These are phyloP conservation scores for Apiospora arundinis DNA, from an alignment of 2,329 filamentous ascomycete genomes.

Conservation along the genomic window DNA sequence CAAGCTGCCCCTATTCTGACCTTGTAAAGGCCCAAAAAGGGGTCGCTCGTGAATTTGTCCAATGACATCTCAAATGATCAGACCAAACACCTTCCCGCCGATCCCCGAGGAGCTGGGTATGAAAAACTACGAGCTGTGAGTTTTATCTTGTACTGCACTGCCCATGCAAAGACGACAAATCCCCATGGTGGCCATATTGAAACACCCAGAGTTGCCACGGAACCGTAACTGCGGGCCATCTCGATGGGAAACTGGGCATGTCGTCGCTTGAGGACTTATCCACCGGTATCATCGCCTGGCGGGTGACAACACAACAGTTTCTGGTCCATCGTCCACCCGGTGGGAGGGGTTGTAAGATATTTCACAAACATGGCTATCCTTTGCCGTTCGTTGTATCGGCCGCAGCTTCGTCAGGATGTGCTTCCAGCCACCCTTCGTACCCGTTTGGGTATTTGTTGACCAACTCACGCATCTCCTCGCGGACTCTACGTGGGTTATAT, in stretches of 20 bases:
- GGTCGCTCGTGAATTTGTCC: too few relatives aligned
- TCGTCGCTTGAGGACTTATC: slow-evolving; percentile 53
- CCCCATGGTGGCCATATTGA: slow-evolving; percentile 17
- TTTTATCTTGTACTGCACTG: slow-evolving; percentile 27
- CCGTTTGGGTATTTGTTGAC: not conserved
- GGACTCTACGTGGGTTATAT: not conserved
- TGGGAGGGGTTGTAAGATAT: too few relatives aligned
- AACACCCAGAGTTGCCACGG: slow-evolving; percentile 27
- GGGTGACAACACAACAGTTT: slow-evolving; percentile 22
- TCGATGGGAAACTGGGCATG: slow-evolving; percentile 46
- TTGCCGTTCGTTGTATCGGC: not conserved
- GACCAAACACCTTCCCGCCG: too few relatives aligned
- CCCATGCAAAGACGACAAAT: slow-evolving; percentile 38
- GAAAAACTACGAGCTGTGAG: too few relatives aligned
- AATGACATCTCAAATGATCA: too few relatives aligned
- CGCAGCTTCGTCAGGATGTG: not conserved
- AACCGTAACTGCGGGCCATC: slow-evolving; percentile 30
- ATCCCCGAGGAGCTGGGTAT: too few relatives aligned
- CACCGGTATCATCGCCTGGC: slow-evolving; percentile 47
- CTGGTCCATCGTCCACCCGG: slow-evolving; percentile 7
- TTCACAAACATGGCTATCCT: not conserved
- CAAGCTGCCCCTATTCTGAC: too few relatives aligned
- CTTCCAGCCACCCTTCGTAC: not conserved
- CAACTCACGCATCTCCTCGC: not conserved
- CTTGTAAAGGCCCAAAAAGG: too few relatives aligned